Evolutionary conservation across 2,329 filamentous ascomycete genomes (phyloP).

Genomic region (Penicillium digitatum): DNA sequence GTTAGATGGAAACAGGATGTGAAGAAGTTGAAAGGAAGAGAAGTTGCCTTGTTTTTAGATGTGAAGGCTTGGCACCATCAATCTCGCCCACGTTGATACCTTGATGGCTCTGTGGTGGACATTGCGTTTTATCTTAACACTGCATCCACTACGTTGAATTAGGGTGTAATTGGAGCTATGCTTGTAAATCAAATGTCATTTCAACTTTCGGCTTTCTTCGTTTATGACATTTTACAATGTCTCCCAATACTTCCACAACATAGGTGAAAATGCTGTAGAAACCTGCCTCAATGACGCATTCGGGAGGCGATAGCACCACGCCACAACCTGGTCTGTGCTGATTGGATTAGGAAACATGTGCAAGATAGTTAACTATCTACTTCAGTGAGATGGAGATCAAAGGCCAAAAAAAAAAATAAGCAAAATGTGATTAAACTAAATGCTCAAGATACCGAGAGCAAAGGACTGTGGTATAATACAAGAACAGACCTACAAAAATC

Average conservation of each 20-base stretch:
- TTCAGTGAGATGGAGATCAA: not conserved
- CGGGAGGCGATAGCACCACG: not conserved
- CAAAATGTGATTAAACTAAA: not conserved
- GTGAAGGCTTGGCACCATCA: conserved; percentile 2
- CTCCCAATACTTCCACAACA: too few relatives aligned
- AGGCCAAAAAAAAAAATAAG: not conserved
- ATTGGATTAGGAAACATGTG: not conserved
- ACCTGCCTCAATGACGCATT: not conserved
- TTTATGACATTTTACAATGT: too few relatives aligned
- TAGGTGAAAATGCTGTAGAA: too few relatives aligned
- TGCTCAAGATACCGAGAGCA: not conserved
- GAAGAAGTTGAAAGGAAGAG: not conserved
- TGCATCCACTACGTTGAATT: not conserved
- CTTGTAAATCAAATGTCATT: not conserved
- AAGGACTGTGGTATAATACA: conserved; percentile 8
- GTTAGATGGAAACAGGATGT: not conserved
- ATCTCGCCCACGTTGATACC: conserved; percentile 9
- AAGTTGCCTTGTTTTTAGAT: not conserved
- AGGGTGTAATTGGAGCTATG: not conserved
- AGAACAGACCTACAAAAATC: not conserved
- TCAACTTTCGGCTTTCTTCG: too few relatives aligned
- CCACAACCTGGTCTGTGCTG: not conserved
- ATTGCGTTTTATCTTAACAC: conserved; percentile 1
- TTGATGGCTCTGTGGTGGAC: conserved; percentile 3
- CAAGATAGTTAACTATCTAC: not conserved